phyloP scores from a whole-genome alignment of 345 rosid species.

The Citropsis articulata region DNA sequence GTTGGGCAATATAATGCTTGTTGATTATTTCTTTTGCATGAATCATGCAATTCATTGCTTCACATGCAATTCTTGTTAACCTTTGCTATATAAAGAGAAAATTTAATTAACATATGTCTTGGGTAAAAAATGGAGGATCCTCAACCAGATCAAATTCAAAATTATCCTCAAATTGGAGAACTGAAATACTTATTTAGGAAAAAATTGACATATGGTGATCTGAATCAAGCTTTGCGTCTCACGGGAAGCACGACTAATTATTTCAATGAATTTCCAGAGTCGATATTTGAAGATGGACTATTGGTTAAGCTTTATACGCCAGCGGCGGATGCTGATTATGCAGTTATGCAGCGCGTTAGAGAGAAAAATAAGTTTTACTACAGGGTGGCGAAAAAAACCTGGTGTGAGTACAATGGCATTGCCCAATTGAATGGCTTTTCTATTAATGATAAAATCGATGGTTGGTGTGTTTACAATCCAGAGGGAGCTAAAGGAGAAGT shows the following conservation, averaged over 20 bases:
- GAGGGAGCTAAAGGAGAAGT: too few relatives aligned
- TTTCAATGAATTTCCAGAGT: not conserved
- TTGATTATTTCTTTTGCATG: not conserved
- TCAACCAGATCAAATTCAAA: not conserved
- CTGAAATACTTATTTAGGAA: not conserved
- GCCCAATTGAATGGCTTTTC: too few relatives aligned
- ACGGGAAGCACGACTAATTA: not conserved
- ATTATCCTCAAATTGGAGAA: not conserved
- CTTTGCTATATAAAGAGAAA: not conserved
- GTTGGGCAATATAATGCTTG: not conserved
- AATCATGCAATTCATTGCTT: not conserved
- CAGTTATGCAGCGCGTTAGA: too few relatives aligned
- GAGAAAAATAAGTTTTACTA: too few relatives aligned
- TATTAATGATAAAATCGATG: too few relatives aligned
- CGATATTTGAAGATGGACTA: not conserved
- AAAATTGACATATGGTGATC: not conserved
- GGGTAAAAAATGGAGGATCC: not conserved
- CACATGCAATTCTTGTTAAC: not conserved
- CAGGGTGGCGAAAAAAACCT: too few relatives aligned
- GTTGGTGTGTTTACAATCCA: too few relatives aligned
- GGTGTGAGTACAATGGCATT: too few relatives aligned
- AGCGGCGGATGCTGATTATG: not conserved
- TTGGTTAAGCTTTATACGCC: not conserved
- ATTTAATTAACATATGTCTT: not conserved
- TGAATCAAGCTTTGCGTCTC: not conserved